Base-by-base conservation (phyloP, 2,329 filamentous ascomycete genomes). In the Elsinoe australis region DNA sequence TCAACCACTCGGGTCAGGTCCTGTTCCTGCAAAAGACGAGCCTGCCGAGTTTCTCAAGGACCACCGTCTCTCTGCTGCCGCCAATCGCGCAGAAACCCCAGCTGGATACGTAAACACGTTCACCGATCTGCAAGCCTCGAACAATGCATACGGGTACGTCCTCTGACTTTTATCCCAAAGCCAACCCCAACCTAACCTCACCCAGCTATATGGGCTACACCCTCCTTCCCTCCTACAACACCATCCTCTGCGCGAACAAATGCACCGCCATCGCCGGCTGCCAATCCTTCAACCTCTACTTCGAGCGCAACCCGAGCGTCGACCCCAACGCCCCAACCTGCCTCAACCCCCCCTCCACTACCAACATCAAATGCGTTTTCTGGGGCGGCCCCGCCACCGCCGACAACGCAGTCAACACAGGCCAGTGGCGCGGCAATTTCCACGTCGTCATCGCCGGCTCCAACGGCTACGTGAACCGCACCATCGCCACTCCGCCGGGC, bases 391-490 rank as follows among this genome's bases (percentile, higher is more conserved):
- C 52, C 5, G 31, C 53, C 22, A 39, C 42, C 5, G 15, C 45
- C 14, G 29, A 21, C 29, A 53, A 54, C 24, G 52, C 52, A n/a
- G 26, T 49, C 49, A 55, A 55, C 42, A 46, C 26, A 26, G 54
- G 52, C 9, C 53, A 55, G 22, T 51, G 39, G 32, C 55, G 57
- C 29, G 52, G 54, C 19, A 49, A 58, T 17, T 63, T 63, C 52
- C 48, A 59, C 33, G 58, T 63, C 34, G 54, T 63, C 42, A 60
- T 64, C 49, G 61, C 57, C 39, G 61, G 53, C 9, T 58, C 56
- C 45, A 63, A 63, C 53, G 61, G 61, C 5, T 57, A 51, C 42
- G 55, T 58, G 21, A 59, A 57, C 57, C 53, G 58, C 46, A 52
- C 49, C 52, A 59, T 60, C 47, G 47, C 52, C n/a, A 53, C 54